Percentiles rank a stretch among this genome's conserved stretches.
These are phyloP conservation scores for Hansenula lynferdii DNA, from an alignment of 1,139 yeast species.

Conservation along the genomic window DNA sequence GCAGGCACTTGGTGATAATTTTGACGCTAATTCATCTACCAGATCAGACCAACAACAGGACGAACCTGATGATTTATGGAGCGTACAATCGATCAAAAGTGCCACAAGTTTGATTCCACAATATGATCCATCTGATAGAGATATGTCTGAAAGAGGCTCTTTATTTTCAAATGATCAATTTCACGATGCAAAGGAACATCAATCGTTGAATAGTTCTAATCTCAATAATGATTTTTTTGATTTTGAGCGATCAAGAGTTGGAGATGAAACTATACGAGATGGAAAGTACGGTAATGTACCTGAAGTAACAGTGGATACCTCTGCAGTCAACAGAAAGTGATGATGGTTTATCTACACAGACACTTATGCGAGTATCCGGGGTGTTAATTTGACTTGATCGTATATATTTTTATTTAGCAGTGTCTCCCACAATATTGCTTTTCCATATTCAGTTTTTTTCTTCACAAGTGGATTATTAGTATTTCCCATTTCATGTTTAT, in stretches of 20 bases:
- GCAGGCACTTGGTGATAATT: too few species aligned
- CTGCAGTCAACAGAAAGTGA: neutral
- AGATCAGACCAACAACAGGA: too few species aligned
- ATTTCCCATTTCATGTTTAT: too few species aligned
- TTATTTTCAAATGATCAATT: neutral
- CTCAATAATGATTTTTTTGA: neutral
- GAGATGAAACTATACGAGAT: neutral
- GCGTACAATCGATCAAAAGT: slow-evolving; percentile 2
- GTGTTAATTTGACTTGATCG: too few species aligned
- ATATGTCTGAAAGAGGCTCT: neutral
- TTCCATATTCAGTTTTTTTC: too few species aligned
- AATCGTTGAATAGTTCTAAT: too few species aligned
- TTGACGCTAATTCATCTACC: too few species aligned
- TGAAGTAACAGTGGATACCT: neutral
- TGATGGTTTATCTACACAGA: neutral
- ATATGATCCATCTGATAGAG: slow-evolving; percentile 2
- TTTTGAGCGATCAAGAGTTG: neutral
- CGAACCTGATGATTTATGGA: neutral
- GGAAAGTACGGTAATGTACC: neutral
- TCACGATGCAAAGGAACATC: neutral
- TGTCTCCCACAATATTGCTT: too few species aligned
- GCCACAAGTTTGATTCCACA: slow-evolving; percentile 2
- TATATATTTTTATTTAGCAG: too few species aligned
- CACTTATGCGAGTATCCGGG: too few species aligned
- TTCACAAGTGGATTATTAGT: too few species aligned